phyloP scores from a whole-genome alignment of 1,139 yeast genomes.

The Yamadazyma sp. region DNA sequence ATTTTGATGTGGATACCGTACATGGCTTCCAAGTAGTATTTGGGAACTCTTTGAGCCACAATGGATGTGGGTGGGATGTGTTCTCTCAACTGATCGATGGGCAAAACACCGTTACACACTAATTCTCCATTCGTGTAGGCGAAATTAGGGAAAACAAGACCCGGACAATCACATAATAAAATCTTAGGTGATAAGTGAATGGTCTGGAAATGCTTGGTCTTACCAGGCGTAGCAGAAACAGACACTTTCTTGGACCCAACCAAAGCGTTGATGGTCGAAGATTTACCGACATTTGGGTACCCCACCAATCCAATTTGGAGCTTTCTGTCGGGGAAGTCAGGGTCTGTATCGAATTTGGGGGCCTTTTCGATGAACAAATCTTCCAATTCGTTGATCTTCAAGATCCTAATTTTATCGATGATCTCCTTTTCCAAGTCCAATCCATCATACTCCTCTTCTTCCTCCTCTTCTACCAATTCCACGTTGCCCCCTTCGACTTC shows the following conservation, averaged over 20 bases:
- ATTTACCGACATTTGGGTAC: conserved; percentile 95
- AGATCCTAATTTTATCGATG: conserved; percentile 60
- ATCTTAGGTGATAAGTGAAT: conserved; percentile 81
- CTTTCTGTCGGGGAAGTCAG: conserved; percentile 58
- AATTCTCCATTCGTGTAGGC: conserved; percentile 96
- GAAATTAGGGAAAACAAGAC: conserved; percentile 96
- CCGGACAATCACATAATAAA: conserved; percentile 96
- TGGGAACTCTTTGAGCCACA: conserved; percentile 87
- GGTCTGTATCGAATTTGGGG: conserved; percentile 61
- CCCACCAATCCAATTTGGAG: conserved; percentile 95
- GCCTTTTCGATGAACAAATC: conserved; percentile 75
- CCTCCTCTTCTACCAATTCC: conserved; percentile 19
- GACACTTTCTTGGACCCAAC: conserved; percentile 97
- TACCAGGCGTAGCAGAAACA: conserved; percentile 98
- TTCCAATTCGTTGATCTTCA: conserved; percentile 84
- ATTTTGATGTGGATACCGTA: conserved; percentile 90
- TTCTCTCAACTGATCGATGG: conserved; percentile 95
- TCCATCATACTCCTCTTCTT: conserved; percentile 16
- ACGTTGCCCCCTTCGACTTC: conserved; percentile 13
- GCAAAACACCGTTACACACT: conserved; percentile 96
- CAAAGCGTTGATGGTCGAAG: conserved; percentile 92
- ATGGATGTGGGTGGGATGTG: conserved; percentile 88
- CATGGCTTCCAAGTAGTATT: conserved; percentile 81
- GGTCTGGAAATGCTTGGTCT: conserved; percentile 98
- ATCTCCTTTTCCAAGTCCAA: conserved; percentile 16